phyloP scores from a whole-genome alignment of 2,329 filamentous ascomycete genomes.

The Diaporthe eres region DNA sequence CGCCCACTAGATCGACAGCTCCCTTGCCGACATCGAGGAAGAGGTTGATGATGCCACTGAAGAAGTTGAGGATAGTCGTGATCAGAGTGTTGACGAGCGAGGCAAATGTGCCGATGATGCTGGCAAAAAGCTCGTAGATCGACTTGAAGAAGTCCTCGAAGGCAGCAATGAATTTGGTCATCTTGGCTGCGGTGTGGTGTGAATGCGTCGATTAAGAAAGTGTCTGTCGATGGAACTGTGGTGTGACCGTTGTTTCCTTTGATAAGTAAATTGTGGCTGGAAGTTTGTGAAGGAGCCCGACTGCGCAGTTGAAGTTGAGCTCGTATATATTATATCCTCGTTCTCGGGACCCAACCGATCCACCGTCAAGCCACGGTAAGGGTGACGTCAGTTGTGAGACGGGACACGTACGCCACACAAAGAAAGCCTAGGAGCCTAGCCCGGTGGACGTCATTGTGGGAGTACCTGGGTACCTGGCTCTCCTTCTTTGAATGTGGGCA shows the following conservation, averaged over 20 bases:
- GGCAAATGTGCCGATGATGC: constrained; percentile 54
- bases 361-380: constrained; percentile 37
- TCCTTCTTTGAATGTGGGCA: background rate
- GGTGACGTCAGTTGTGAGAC: constrained; percentile 31
- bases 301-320: background rate
- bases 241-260: background rate
- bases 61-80: constrained; percentile 52
- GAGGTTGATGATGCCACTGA: constrained; percentile 55
- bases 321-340: background rate
- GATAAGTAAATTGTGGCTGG: background rate
- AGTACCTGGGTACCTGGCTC: background rate
- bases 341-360: background rate
- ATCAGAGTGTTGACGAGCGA: constrained; percentile 52
- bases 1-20: constrained; percentile 54
- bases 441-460: constrained; percentile 10
- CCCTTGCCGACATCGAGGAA: constrained; percentile 53
- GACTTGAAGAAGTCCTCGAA: constrained; percentile 56
- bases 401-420: constrained; percentile 28
- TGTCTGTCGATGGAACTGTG: background rate
- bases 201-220: background rate
- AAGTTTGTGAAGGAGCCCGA: background rate
- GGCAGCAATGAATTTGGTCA: constrained; percentile 51
- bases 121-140: constrained; percentile 58
- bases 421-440: background rate
- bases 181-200: constrained; percentile 32